phyloP scores from a whole-genome alignment of 164 flowering plant species.

The Saururus chinensis region DNA sequence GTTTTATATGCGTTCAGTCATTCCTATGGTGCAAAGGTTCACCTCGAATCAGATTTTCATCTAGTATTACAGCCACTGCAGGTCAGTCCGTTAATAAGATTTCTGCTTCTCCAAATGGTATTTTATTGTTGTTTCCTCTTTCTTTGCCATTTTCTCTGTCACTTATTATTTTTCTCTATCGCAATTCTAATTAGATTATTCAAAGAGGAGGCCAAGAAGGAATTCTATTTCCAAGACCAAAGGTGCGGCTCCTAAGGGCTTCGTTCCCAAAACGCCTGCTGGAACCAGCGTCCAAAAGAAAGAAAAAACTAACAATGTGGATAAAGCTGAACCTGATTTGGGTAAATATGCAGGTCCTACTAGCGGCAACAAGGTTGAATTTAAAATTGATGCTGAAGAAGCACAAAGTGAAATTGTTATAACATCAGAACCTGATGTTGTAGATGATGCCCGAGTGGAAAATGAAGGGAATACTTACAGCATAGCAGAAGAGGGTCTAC shows the following conservation, averaged over 20 bases:
- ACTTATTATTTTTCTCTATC: neutral
- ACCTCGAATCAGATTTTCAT: neutral
- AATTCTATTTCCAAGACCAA: conserved; percentile 32
- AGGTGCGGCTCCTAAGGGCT: conserved; percentile 48
- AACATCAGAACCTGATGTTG: neutral
- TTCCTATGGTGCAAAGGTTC: neutral
- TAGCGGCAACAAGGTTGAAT: conserved; percentile 15
- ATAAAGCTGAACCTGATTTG: conserved; percentile 21
- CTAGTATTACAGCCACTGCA: neutral
- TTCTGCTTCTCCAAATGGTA: neutral
- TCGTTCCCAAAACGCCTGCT: conserved; percentile 35
- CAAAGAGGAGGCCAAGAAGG: conserved; percentile 56
- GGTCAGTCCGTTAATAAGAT: neutral
- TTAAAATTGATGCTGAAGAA: conserved; percentile 15
- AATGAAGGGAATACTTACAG: conserved; percentile 7
- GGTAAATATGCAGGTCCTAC: conserved; percentile 16
- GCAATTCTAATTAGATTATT: conserved; percentile 36
- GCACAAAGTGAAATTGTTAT: conserved; percentile 13
- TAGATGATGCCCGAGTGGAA: conserved; percentile 6
- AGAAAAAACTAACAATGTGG: conserved; percentile 30
- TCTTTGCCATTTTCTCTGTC: neutral
- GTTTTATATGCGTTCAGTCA: neutral
- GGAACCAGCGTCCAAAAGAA: conserved; percentile 41
- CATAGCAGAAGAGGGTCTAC: conserved; percentile 3
- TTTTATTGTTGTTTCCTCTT: neutral